Conservation (phyloP, 805 yeast genomes). For the Schizosaccharomyces octosporus region DNA sequence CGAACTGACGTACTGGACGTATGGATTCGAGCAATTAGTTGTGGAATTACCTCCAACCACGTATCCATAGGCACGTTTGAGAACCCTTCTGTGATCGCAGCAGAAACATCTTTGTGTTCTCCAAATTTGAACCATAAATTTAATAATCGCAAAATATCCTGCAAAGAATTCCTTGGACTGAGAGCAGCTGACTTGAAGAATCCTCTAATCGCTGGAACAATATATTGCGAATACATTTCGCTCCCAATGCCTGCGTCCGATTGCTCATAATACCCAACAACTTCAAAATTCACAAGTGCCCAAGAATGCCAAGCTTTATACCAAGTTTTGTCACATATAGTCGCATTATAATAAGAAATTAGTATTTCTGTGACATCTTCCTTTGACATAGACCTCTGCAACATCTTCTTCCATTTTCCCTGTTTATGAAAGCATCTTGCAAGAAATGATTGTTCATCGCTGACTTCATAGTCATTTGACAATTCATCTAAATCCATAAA, state of each 20-base stretch:
- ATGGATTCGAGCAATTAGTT: conserved; percentile 82
- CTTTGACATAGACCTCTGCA: conserved; percentile 43
- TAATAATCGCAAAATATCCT: conserved; percentile 69
- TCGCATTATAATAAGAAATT: conserved; percentile 78
- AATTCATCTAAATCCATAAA: too few species aligned
- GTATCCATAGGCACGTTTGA: conserved; percentile 69
- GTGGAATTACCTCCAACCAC: conserved; percentile 91
- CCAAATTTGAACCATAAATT: conserved; percentile 94
- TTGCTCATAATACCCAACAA: conserved; percentile 35
- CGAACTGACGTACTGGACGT: conserved; percentile 77
- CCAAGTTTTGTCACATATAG: conserved; percentile 82
- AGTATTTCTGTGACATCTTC: conserved; percentile 54
- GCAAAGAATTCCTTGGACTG: conserved; percentile 66
- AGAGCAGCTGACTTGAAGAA: conserved; percentile 83
- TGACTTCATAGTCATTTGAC: background rate
- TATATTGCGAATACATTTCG: conserved; percentile 53
- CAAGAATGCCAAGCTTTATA: conserved; percentile 99
- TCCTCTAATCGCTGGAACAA: conserved; percentile 85
- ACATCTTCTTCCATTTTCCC: conserved; percentile 90
- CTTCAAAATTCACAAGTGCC: conserved; percentile 96
- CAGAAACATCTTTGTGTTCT: conserved; percentile 74
- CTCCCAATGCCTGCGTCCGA: conserved; percentile 9
- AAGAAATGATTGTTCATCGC: conserved; percentile 18
- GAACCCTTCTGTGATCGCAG: conserved; percentile 76
- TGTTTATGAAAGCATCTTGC: conserved; percentile 91